Base-by-base conservation (phyloP, 139 green algal species). In the Chlorella vulgaris region DNA sequence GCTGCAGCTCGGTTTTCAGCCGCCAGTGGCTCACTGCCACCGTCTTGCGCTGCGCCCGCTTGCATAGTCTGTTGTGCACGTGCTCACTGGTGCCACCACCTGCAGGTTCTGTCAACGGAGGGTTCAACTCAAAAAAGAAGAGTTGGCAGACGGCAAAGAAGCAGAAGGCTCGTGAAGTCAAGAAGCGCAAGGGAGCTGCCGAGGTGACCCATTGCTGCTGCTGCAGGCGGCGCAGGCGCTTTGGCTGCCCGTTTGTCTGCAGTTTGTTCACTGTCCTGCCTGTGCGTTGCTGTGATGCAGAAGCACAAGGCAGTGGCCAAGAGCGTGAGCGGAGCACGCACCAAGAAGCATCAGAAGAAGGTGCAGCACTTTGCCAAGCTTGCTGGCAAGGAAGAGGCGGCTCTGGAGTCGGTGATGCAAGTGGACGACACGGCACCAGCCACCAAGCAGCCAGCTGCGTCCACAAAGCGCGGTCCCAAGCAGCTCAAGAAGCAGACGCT, bases 341-440 rank as follows among this genome's bases (percentile, higher is more conserved):
- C 78, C 21, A 74, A 74, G 28, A 88, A 88, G 74, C n/a, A 33
- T 10, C 38, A 82, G 51, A 42, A 60, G 10, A 87, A 85, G 69
- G 81, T 73, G 70, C 51, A 60, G n/a, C 55, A 83, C 55, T 21
- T 18, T 22, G 33, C 53, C 42, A 69, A 88, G 69, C 66, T 91
- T 29, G 53, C 84, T 0, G 81, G 89, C 39, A 89, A 94, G 71
- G 86, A 92, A 7, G 40, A 81, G 40, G 33, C 70, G 2, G 91
- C 89, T 0, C 47, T 94, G 0, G 73, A 87, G 31, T 79, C 88
- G 24, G 55, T 39, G 26, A 89, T 85, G 29, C 33, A 76, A 15
- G 81, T 93, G 43, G 58, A 39, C 26, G 22, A 7, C 28, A 29
- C 39, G 19, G 92, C 76, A 13, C 74, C 61, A 26, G 4, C 36